phyloP scores from a whole-genome alignment of 805 yeast species.

The Ogataea kodamae region DNA sequence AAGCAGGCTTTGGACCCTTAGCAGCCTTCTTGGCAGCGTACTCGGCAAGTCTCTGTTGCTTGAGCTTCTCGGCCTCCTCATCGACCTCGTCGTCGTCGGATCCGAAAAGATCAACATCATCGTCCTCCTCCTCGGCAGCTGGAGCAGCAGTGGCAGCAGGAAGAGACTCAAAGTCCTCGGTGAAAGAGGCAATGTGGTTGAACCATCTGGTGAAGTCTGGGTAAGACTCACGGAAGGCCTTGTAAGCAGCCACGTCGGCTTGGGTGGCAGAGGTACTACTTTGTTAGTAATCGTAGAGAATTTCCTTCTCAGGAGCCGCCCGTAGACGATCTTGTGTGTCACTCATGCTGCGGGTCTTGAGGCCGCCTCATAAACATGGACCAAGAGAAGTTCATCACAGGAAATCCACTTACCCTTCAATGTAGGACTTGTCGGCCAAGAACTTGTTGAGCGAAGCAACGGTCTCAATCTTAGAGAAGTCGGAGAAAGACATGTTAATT shows the following conservation, averaged over 20 bases:
- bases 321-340: conserved; percentile 45
- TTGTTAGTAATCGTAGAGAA: conserved; percentile 12
- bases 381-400: conserved; percentile 50
- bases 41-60: conserved; percentile 96
- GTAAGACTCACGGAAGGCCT: conserved; percentile 87
- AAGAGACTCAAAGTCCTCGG: conserved; percentile 75
- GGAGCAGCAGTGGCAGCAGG: conserved; percentile 76
- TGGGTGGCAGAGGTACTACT: conserved; percentile 82
- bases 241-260: conserved; percentile 92
- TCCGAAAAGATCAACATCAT: conserved; percentile 90
- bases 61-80: conserved; percentile 94
- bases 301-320: conserved; percentile 38
- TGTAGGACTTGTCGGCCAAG: conserved; percentile 91
- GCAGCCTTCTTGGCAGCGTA: conserved; percentile 97
- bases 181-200: conserved; percentile 94
- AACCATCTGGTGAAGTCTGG: conserved; percentile 98
- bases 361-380: conserved; percentile 97
- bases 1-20: conserved; percentile 92
- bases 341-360: conserved; percentile 95
- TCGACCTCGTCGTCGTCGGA: conserved; percentile 93
- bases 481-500: conserved; percentile 66
- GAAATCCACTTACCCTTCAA: conserved; percentile 78
- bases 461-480: conserved; percentile 76
- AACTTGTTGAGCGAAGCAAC: conserved; percentile 72
- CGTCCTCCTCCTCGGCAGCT: conserved; percentile 80